These are phyloP conservation scores for Fusarium aywerte DNA, from an alignment of 2,329 filamentous ascomycete species.

Conservation along the genomic window DNA sequence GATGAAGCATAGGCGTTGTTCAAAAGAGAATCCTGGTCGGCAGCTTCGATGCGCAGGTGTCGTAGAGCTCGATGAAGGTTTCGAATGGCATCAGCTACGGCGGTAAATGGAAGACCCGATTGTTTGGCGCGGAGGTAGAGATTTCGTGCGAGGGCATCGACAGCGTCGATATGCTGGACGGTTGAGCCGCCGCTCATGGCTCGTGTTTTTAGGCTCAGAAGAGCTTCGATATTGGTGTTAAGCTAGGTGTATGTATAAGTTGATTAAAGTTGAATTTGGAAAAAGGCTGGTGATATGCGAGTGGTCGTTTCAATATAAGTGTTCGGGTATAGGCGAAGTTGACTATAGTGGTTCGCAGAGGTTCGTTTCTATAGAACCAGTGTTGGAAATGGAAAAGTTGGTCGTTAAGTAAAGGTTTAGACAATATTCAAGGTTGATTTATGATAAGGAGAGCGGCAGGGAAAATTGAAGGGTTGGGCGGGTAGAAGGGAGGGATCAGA, in stretches of 20 bases:
- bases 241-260: background rate
- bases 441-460: slow-evolving; percentile 10
- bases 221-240: slow-evolving; percentile 6
- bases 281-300: background rate
- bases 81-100: slow-evolving; percentile 62
- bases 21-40: slow-evolving; percentile 66
- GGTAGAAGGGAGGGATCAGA: slow-evolving; percentile 13
- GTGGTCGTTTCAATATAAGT: background rate
- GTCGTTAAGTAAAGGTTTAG: slow-evolving; percentile 14
- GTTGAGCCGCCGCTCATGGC: slow-evolving; percentile 50
- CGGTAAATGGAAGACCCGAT: slow-evolving; percentile 59
- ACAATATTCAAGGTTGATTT: slow-evolving; percentile 5
- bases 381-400: slow-evolving; percentile 1
- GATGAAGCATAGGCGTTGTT: slow-evolving; percentile 53
- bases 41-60: slow-evolving; percentile 67
- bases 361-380: slow-evolving; percentile 10
- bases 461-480: slow-evolving; percentile 31
- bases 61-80: slow-evolving; percentile 66
- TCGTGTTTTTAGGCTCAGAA: slow-evolving; percentile 28
- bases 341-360: background rate
- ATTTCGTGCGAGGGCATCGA: slow-evolving; percentile 65
- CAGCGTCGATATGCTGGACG: slow-evolving; percentile 62
- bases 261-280: background rate
- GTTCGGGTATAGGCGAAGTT: background rate
- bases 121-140: slow-evolving; percentile 65